Evolutionary conservation across 1,284 basidiomycete species (phyloP).

Genomic region (Blastosporella zonata): DNA sequence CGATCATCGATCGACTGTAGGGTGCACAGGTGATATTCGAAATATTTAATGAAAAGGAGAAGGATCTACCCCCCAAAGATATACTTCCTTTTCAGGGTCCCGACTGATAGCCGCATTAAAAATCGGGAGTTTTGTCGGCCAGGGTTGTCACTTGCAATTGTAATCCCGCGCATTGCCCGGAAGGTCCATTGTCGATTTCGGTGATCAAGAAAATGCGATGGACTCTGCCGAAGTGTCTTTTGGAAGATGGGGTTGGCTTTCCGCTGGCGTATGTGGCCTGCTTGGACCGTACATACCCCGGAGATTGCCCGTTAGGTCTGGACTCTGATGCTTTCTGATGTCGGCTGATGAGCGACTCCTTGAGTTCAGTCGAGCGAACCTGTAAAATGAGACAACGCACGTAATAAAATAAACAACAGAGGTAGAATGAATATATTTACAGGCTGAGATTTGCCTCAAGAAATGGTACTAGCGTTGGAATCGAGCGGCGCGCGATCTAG

Average conservation of each 20-base stretch:
- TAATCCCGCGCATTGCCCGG: constrained; percentile 16
- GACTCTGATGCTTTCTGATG: too few relatives aligned
- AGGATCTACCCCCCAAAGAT: constrained; percentile 10
- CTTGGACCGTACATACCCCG: too few relatives aligned
- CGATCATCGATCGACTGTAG: constrained; percentile 14
- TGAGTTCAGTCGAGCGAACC: too few relatives aligned
- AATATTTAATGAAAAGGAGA: constrained; percentile 11
- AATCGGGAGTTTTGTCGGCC: constrained; percentile 10
- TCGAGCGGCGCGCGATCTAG: too few relatives aligned
- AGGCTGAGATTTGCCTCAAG: too few relatives aligned
- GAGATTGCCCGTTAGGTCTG: too few relatives aligned
- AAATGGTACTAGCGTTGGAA: too few relatives aligned
- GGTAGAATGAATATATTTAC: too few relatives aligned
- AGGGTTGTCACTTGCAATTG: constrained; percentile 3
- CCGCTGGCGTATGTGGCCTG: too few relatives aligned
- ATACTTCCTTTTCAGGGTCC: constrained; percentile 12
- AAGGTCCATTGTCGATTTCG: constrained; percentile 10
- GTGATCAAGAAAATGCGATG: constrained; percentile 11
- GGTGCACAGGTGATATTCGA: constrained; percentile 4
- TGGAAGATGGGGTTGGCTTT: neutral
- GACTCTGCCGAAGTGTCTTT: constrained; percentile 2
- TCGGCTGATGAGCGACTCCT: too few relatives aligned
- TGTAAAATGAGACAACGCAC: too few relatives aligned
- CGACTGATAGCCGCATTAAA: constrained; percentile 20
- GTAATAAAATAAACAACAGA: too few relatives aligned